Percentiles rank a stretch among this genome's conserved stretches.
These are phyloP conservation scores for Colletotrichum neosansevieriae DNA, from an alignment of 2,329 filamentous ascomycete species.

Conservation along the genomic window DNA sequence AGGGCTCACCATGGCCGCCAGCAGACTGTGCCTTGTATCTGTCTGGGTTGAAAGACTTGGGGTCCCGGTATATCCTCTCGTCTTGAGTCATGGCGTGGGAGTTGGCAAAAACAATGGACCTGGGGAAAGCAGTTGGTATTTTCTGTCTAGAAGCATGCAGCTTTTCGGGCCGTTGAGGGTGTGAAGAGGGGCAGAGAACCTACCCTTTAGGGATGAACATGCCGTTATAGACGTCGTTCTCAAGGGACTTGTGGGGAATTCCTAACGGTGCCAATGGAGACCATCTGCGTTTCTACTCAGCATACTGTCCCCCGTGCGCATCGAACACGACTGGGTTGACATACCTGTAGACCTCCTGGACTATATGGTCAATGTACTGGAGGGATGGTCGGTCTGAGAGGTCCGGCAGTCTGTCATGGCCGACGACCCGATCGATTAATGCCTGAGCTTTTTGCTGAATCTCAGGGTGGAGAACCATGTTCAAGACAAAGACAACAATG, in stretches of 20 bases:
- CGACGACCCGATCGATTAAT: slow-evolving; percentile 60
- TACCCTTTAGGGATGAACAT: slow-evolving; percentile 68
- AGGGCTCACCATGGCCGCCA: slow-evolving; percentile 54
- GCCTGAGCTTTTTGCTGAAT: slow-evolving; percentile 60
- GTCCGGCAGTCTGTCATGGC: slow-evolving; percentile 57
- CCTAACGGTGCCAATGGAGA: slow-evolving; percentile 60
- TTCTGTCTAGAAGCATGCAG: slow-evolving; percentile 35
- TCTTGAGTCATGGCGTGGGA: slow-evolving; percentile 60
- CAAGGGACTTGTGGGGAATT: slow-evolving; percentile 65
- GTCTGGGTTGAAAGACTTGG: slow-evolving; percentile 60
- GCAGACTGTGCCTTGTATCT: slow-evolving; percentile 51
- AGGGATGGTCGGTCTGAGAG: slow-evolving; percentile 59
- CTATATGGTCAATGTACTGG: slow-evolving; percentile 51
- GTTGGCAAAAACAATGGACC: slow-evolving; percentile 56
- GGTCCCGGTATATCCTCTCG: slow-evolving; percentile 53
- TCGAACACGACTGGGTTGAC: slow-evolving; percentile 2
- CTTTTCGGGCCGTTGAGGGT: slow-evolving; percentile 24
- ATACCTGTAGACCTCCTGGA: slow-evolving; percentile 55
- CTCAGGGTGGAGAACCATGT: slow-evolving; percentile 49
- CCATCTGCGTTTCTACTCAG: slow-evolving; percentile 50
- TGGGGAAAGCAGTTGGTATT: slow-evolving; percentile 25
- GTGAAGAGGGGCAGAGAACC: slow-evolving; percentile 20
- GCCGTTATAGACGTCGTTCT: slow-evolving; percentile 68
- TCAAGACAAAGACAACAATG: slow-evolving; percentile 40
- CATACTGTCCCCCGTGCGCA: background rate